Base-by-base conservation (phyloP, 2,329 filamentous ascomycete genomes). In the Pestalotiopsis sp. region DNA sequence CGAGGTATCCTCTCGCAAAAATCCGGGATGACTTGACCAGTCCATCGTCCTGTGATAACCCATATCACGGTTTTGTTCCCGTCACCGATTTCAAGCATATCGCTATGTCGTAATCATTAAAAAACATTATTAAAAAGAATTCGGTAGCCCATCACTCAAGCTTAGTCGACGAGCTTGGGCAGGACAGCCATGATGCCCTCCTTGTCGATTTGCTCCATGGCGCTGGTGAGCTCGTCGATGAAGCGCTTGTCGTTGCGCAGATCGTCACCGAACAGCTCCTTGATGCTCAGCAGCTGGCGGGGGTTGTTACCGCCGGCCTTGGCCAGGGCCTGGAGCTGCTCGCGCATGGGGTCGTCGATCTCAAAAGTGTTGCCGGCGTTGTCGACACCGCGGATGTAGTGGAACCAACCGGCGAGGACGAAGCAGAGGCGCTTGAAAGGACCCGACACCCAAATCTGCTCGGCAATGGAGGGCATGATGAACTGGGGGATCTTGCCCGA, bases 401-500 rank as follows among this genome's bases (percentile, higher is more conserved):
- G 74, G 67, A 73, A 87, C 85, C 85, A 87, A 14, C 80, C 81
- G 49, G 79, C 85, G 0, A 81, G 79, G 67, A 83, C 82, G 70
- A 87, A 86, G 70, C 80, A 83, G 65, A 87, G 77, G 13, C 85
- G 83, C 56, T 83, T 83, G 74, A 83, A 80, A 70, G 84, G 84
- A 17, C 78, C 81, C 2, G 74, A 80, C 0, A 76, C 75, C 83
- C 82, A 83, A 69, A 87, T 87, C 59, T 75, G 75, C 79, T 84
- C 82, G 68, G 82, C 82, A 68, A 84, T 80, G 38, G 82, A 83
- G 11, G 82, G 82, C 81, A 83, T 84, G 80, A 84, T 82, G 78
- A 84, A 84, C 77, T 84, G 84, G 0, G 85, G 85, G 52, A 87
- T 82, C 82, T 87, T 87, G 79, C 85, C 85, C 5, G 84, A 86